Evolutionary conservation across 768 basidiomycete genomes (phyloP), one percentile per base, ranked within the genome.

Genomic region (Cystofilobasidium macerans): DNA sequence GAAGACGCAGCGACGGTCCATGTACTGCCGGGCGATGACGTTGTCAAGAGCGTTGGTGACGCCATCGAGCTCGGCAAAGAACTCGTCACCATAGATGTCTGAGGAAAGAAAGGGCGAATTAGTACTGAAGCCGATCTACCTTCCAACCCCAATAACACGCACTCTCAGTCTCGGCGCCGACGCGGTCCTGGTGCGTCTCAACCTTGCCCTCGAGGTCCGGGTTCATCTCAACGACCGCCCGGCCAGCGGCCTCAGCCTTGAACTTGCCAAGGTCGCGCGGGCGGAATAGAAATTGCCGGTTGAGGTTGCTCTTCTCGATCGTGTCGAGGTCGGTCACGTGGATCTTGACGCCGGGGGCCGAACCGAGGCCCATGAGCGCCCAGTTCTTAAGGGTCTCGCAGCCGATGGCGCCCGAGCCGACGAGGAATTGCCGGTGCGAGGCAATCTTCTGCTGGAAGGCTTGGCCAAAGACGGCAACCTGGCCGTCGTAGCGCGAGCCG

Each of bases 371-470:
- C 82, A 98, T 94, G 90, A 98, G 88, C 70, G 89, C 88, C 95
- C 95, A 99, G 77, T 98, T 99, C 81, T 99, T 99, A 72, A 99
- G 79, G 95, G 98, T 98, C 79, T 99, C 95, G 74, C 95, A 99
- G 24, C 95, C 95, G 75, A 99, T 98, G 40, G 95, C 95, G 53
- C 95, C 95, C n/a, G 94, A 85, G 12, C 95, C 95, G 64, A 99
- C 95, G 53, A 99, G 82, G 83, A 99, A 99, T 73, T 98, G 89
- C 32, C 88, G 83, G 74, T 90, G 84, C 73, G 87, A 86, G 47
- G 84, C 82, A 68, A 99, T 86, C 80, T 89, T 95, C 45, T 86
- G 81, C 71, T 99, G 95, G 84, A 98, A 98, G 1, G 78, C 73
- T 76, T 85, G 88, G 8, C 95, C 95, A 73, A 99, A 97, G 13